Conservation (phyloP, 2,329 filamentous ascomycete species). For the Epichloe sylvatica region DNA sequence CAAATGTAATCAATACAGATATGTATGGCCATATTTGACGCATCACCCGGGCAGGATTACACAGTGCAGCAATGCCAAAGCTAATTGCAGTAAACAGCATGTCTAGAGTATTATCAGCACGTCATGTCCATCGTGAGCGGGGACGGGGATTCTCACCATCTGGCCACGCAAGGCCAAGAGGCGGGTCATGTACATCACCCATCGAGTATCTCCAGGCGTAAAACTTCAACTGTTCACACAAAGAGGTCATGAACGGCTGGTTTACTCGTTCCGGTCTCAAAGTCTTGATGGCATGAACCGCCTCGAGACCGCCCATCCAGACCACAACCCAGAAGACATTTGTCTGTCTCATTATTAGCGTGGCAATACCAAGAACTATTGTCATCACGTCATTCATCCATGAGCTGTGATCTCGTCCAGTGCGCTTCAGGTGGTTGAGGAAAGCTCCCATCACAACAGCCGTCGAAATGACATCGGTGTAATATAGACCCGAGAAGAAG, state of each 20-base stretch:
- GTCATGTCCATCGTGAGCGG: not conserved
- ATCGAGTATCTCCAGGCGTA: slow-evolving; percentile 30
- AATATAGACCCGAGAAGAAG: slow-evolving; percentile 92
- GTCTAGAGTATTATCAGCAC: slow-evolving; percentile 25
- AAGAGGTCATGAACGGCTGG: slow-evolving; percentile 18
- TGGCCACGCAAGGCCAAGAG: slow-evolving; percentile 31
- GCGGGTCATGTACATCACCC: slow-evolving; percentile 42
- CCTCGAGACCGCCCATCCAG: slow-evolving; percentile 53
- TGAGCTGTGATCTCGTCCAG: slow-evolving; percentile 20
- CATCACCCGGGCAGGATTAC: slow-evolving; percentile 32
- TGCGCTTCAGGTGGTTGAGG: slow-evolving; percentile 36
- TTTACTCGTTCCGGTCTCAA: slow-evolving; percentile 21
- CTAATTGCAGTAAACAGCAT: slow-evolving; percentile 47
- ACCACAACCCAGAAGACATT: slow-evolving; percentile 93
- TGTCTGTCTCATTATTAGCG: slow-evolving; percentile 76
- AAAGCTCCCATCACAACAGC: slow-evolving; percentile 60
- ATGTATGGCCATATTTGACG: slow-evolving; percentile 45
- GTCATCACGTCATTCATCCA: slow-evolving; percentile 28
- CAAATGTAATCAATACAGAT: slow-evolving; percentile 52
- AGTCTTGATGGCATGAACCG: slow-evolving; percentile 35
- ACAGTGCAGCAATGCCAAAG: slow-evolving; percentile 42
- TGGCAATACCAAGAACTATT: slow-evolving; percentile 44
- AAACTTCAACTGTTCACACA: slow-evolving; percentile 23
- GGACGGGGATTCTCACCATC: slow-evolving; percentile 28
- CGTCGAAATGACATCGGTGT: slow-evolving; percentile 81